These are phyloP conservation scores for thale cress (Arabidopsis thaliana) DNA, from an alignment of 345 rosid species.

Conservation along the genomic window TAIR10.1 NC_003071.7:15694001-15694500, in stretches of 20 bases:
- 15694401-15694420: constrained; percentile 69
- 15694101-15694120: constrained; percentile 32
- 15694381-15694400: constrained; percentile 43
- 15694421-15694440: constrained; percentile 81
- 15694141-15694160: constrained; percentile 23
- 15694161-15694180: constrained; percentile 1
- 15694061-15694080: constrained; percentile 26
- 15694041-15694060: constrained; percentile 9
- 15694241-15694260: neutral
- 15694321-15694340: constrained; percentile 94
- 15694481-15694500: constrained; percentile 24
- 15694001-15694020: neutral
- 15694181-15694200: constrained; percentile 6
- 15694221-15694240: constrained; percentile 8
- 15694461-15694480: constrained; percentile 43
- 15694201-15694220: constrained; percentile 18
- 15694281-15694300: neutral
- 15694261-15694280: constrained; percentile 1
- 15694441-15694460: constrained; percentile 54
- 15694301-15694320: constrained; percentile 44
- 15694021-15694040: neutral
- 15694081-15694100: constrained; percentile 35
- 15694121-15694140: constrained; percentile 31
- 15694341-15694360: constrained; percentile 68
- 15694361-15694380: constrained; percentile 46